Evolutionary conservation across 495 filamentous ascomycete genomes (phyloP).

Genomic region (Hypoxylon crocopeplum): DNA sequence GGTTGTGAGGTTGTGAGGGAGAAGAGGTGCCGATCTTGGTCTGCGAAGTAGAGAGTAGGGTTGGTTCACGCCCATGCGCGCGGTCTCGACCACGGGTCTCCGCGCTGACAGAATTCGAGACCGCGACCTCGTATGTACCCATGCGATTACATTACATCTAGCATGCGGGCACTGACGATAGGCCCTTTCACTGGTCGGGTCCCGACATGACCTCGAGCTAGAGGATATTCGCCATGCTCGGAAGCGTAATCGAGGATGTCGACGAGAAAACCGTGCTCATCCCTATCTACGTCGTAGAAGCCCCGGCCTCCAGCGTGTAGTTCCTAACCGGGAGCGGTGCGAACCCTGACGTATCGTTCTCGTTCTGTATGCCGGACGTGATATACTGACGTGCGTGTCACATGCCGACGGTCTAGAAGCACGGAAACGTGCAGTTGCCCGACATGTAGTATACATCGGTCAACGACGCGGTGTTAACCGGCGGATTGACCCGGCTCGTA

Average conservation of each 20-base stretch:
- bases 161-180: background rate
- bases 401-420: background rate
- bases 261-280: background rate
- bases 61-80: background rate
- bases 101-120: background rate
- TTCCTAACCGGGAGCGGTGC: background rate
- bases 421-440: conserved; percentile 1
- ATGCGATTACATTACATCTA: background rate
- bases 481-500: background rate
- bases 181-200: background rate
- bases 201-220: background rate
- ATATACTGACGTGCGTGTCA: conserved; percentile 3
- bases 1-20: background rate
- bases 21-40: background rate
- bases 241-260: background rate
- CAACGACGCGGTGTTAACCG: background rate
- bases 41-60: background rate
- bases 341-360: background rate
- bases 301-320: background rate
- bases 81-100: background rate
- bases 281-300: background rate
- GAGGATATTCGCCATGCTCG: background rate
- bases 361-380: background rate
- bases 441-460: background rate
- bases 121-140: background rate